Evolutionary conservation across 805 yeast species (phyloP), one percentile per base, ranked within the genome.

Genomic region (Teunomyces pallodes): DNA sequence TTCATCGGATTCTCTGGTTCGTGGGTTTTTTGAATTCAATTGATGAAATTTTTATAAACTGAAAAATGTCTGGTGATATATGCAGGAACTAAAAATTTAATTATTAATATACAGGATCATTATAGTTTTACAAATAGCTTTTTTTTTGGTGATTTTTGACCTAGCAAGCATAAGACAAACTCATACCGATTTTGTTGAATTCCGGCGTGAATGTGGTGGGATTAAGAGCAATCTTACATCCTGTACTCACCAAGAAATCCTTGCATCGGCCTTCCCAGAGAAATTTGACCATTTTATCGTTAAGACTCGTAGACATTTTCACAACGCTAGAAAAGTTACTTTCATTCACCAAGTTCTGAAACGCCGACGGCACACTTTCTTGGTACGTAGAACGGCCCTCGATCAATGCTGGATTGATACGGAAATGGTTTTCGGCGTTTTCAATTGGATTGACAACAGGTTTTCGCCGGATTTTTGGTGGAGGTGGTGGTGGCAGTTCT

Each of bases 261-360:
- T 86, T 84, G 57, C 80, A 81, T 51, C 86, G 80, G 0, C 97
- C 97, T 58, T 88, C 97, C 97, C 97, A 92, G 40, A 88, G 68
- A 5, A 90, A 43, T 50, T 81, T 82, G 10, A 88, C 56, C 50
- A 81, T 75, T 53, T 74, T 77, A 45, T 83, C 85, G 40, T 80
- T 82, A 28, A 89, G 54, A 39, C 90, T 83, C 0, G 94, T 82
- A 46, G 91, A 80, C 3, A 84, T 66, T 62, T 88, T 90, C 54
- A 90, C 64, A 10, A 89, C 92, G 49, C 88, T 83, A 2, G 84
- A 75, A 58, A 83, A 86, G 41, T 79, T 75, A 28, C 84, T 75
- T 36, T 74, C 74, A 32, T 75, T 73, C 30, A 81, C 80, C 9
- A 77, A 61, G 45, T 70, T 69, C 48, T 77, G 80, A 52, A 81